Base-by-base conservation (phyloP, 495 filamentous ascomycete species). In the Neurospora sublineolata region DNA sequence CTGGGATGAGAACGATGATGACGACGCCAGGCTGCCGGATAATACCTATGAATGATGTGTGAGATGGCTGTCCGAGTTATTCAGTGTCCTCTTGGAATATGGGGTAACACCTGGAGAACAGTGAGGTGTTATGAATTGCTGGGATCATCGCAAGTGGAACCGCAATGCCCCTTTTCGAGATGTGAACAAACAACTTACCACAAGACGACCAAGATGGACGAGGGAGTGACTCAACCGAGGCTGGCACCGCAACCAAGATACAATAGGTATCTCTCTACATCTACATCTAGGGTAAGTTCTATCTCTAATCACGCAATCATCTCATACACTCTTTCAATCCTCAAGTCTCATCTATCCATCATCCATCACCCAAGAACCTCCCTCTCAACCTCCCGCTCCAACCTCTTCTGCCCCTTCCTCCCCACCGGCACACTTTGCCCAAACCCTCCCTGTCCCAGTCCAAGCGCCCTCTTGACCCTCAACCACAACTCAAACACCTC, bases 401-500 rank as follows among this genome's bases (percentile, higher is more conserved):
- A 60, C 52, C 52, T 60, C 52, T 16, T 60, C 52, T 60, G 52
- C 27, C 27, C 52, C 27, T 33, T 60, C 52, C 4, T 60, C 52
- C 52, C 52, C 27, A 60, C 52, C 27, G 52, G 52, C 27, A 33
- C 33, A 33, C 5, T 33, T 33, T 33, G 33, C 33, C 33, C 33
- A 33, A 33, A 33, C 33, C 41, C 41, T 9, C 9, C 18, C 52
- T 12, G 11, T 11, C 44, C 44, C n/a, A 73, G 71, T 14, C 84
- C 83, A 9, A 84, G 76, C 67, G 85, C 72, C 68, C 87, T 80
- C 79, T 87, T 86, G 40, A 87, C 71, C 33, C 78, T 75, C 12
- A 91, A 79, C 83, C 86, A 90, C 10, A 83, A 74, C 82, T 91
- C 89, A 79, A 87, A 88, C 37, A 77, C 80, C 79, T 87, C 85